phyloP scores from a whole-genome alignment of 2,329 filamentous ascomycete genomes.

The Epichloe sibirici region DNA sequence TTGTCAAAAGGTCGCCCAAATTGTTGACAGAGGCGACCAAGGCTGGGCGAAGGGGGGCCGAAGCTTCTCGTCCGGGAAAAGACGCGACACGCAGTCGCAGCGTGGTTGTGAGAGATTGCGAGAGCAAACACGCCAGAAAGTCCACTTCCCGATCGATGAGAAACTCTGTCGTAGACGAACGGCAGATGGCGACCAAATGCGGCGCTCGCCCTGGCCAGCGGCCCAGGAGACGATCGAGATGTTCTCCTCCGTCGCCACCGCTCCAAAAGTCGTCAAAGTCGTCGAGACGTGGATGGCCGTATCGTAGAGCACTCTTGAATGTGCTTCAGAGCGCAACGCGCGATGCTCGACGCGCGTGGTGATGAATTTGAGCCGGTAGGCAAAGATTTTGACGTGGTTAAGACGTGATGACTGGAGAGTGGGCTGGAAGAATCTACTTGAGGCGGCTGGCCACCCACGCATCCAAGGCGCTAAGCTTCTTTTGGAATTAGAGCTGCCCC shows the following conservation, averaged over 20 bases:
- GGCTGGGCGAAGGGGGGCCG: slow-evolving; percentile 6
- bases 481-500: slow-evolving; percentile 11
- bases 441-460: slow-evolving; percentile 24
- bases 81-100: slow-evolving; percentile 8
- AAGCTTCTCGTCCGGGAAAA: slow-evolving; percentile 2
- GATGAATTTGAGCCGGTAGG: slow-evolving; percentile 27
- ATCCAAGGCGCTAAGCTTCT: slow-evolving; percentile 21
- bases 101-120: neutral
- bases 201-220: slow-evolving; percentile 32
- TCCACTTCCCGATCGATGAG: slow-evolving; percentile 20
- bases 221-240: slow-evolving; percentile 35
- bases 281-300: slow-evolving; percentile 23
- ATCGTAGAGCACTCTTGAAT: slow-evolving; percentile 17
- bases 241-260: slow-evolving; percentile 33
- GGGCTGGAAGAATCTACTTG: slow-evolving; percentile 31
- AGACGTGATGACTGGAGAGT: slow-evolving; percentile 26
- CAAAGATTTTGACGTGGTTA: slow-evolving; percentile 32
- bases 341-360: slow-evolving; percentile 42
- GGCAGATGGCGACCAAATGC: slow-evolving; percentile 29
- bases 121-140: slow-evolving; percentile 11
- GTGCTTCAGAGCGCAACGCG: slow-evolving; percentile 22
- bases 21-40: slow-evolving; percentile 3
- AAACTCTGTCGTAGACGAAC: slow-evolving; percentile 18
- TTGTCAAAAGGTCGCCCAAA: slow-evolving; percentile 1
- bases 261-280: slow-evolving; percentile 25